These are phyloP conservation scores for Cercophora newfieldiana DNA, from an alignment of 495 filamentous ascomycete genomes.

Conservation along the genomic window DNA sequence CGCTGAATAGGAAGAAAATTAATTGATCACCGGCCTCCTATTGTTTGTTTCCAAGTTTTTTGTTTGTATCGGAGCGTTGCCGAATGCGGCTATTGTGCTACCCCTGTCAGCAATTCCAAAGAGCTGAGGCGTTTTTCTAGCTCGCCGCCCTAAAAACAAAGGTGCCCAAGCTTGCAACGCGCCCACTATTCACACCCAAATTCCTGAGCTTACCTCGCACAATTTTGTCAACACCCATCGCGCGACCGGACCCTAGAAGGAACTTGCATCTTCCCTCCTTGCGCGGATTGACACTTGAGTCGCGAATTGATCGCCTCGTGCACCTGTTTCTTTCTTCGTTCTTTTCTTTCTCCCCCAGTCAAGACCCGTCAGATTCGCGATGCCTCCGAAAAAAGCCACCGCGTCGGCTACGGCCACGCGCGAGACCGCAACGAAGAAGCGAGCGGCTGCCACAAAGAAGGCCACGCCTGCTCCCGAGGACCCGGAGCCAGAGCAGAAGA, in stretches of 20 bases:
- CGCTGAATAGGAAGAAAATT: background rate
- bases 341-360: background rate
- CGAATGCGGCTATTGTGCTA: conserved; percentile 7
- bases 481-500: conserved; percentile 14
- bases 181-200: conserved; percentile 8
- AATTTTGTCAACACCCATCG: conserved; percentile 9
- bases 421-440: conserved; percentile 16
- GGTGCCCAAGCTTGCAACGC: conserved; percentile 5
- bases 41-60: background rate
- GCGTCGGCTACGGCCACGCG: conserved; percentile 18
- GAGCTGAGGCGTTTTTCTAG: background rate
- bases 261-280: background rate
- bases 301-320: background rate
- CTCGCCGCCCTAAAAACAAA: conserved; percentile 7
- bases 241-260: background rate
- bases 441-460: conserved; percentile 40
- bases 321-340: background rate
- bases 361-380: conserved; percentile 8
- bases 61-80: background rate
- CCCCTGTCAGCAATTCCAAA: conserved; percentile 9
- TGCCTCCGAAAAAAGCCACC: conserved; percentile 33
- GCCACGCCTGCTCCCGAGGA: conserved; percentile 27
- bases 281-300: background rate
- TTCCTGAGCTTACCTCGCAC: conserved; percentile 4
- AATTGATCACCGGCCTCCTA: background rate